phyloP scores from a whole-genome alignment of 345 rosid species.

The Linum trigynum region DNA sequence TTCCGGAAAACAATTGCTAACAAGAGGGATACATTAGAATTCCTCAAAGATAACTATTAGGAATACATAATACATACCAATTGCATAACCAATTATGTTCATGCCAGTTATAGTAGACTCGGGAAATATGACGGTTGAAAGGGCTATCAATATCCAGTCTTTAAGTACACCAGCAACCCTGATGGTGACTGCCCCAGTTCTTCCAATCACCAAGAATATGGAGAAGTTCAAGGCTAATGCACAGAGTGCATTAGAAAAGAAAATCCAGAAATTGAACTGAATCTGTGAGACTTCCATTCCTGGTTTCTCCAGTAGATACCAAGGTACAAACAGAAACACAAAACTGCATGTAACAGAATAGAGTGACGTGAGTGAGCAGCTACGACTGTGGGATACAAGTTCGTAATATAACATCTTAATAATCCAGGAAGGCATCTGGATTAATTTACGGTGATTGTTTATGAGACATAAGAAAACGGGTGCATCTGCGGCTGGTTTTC shows the following conservation, averaged over 20 bases:
- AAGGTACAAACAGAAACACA: constrained; percentile 78
- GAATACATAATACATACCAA: constrained; percentile 39
- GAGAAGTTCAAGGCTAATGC: constrained; percentile 88
- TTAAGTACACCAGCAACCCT: constrained; percentile 95
- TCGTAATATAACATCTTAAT: neutral
- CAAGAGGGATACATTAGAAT: neutral
- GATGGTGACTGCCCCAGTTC: constrained; percentile 92
- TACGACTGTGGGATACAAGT: neutral
- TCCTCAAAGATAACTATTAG: neutral
- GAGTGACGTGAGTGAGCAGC: constrained; percentile 10
- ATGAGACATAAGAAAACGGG: neutral
- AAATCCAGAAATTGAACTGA: constrained; percentile 94
- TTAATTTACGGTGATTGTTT: neutral
- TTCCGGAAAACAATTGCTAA: neutral
- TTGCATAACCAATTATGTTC: constrained; percentile 86
- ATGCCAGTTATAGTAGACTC: constrained; percentile 91
- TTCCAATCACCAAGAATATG: constrained; percentile 82
- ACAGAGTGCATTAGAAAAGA: constrained; percentile 90
- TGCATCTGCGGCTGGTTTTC: too few species aligned
- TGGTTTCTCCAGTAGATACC: constrained; percentile 86
- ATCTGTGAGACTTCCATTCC: constrained; percentile 69
- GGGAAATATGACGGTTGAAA: constrained; percentile 79
- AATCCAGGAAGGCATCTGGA: neutral
- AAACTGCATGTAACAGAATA: constrained; percentile 48
- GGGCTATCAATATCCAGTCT: constrained; percentile 96